Conservation (phyloP, 2,329 filamentous ascomycete genomes). For the Colletotrichum coccodes region DNA sequence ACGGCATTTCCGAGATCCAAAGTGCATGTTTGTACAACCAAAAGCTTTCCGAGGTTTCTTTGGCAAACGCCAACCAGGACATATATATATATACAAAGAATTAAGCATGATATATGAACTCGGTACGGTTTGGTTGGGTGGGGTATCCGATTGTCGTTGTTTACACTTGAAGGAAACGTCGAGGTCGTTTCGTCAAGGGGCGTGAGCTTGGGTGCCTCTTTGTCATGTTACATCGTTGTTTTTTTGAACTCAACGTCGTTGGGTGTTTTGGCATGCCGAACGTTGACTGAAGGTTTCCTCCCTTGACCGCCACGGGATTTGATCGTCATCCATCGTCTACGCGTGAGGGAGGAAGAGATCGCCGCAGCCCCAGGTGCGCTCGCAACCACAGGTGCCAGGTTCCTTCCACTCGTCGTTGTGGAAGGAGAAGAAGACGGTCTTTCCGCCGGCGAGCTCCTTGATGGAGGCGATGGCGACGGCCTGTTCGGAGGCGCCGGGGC, state of each 20-base stretch:
- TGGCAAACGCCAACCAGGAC: not conserved
- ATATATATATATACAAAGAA: not conserved
- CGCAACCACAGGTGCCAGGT: conserved; percentile 74
- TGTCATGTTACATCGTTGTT: conserved; percentile 1
- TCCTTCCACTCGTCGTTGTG: conserved; percentile 86
- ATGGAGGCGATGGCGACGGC: conserved; percentile 77
- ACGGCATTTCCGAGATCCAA: not conserved
- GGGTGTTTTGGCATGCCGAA: conserved; percentile 5
- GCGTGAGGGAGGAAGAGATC: conserved; percentile 52
- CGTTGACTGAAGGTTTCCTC: not conserved
- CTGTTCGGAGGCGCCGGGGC: conserved; percentile 77
- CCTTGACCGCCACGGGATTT: not conserved
- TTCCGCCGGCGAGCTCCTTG: conserved; percentile 69
- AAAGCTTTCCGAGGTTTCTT: not conserved
- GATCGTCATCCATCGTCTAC: not conserved
- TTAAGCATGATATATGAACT: not conserved
- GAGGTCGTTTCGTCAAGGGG: not conserved
- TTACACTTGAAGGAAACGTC: conserved; percentile 3
- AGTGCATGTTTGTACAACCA: not conserved
- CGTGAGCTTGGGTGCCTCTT: not conserved
- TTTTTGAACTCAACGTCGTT: not conserved
- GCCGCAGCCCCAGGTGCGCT: conserved; percentile 82
- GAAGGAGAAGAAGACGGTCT: conserved; percentile 85
- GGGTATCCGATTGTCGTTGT: not conserved
- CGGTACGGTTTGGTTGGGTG: not conserved